Evolutionary conservation across 805 yeast species (phyloP).

Genomic region (Saccharomycopsis sp.): DNA sequence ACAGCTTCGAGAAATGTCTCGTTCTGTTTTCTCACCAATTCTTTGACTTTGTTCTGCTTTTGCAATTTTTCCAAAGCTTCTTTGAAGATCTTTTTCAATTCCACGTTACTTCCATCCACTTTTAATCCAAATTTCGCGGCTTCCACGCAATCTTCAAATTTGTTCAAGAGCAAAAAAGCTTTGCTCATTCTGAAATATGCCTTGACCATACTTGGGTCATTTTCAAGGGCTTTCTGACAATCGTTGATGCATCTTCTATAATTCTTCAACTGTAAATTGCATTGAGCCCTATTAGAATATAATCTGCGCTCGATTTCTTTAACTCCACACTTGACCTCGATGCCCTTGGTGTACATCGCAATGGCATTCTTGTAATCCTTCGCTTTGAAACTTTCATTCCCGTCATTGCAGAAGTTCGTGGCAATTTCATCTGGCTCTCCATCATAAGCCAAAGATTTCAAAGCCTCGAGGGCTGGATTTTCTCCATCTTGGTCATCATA

Average conservation of each 20-base stretch:
- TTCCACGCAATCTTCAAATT: slow-evolving; percentile 62
- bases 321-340: slow-evolving; percentile 59
- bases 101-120: slow-evolving; percentile 50
- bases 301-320: slow-evolving; percentile 50
- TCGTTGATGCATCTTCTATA: slow-evolving; percentile 82
- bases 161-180: slow-evolving; percentile 63
- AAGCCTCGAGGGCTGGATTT: slow-evolving; percentile 71
- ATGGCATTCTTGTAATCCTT: slow-evolving; percentile 69
- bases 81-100: slow-evolving; percentile 39
- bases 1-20: slow-evolving; percentile 49
- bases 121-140: slow-evolving; percentile 56
- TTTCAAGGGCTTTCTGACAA: slow-evolving; percentile 58
- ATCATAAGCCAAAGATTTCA: slow-evolving; percentile 71
- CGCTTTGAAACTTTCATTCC: slow-evolving; percentile 73
- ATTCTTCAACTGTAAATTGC: slow-evolving; percentile 77
- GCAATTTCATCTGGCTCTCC: slow-evolving; percentile 95
- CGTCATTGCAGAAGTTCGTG: slow-evolving; percentile 81
- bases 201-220: slow-evolving; percentile 65
- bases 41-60: slow-evolving; percentile 28
- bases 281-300: slow-evolving; percentile 79
- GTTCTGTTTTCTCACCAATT: slow-evolving; percentile 30
- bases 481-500: slow-evolving; percentile 71
- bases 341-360: slow-evolving; percentile 69
- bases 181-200: slow-evolving; percentile 80
- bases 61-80: slow-evolving; percentile 33